Conservation (phyloP, 2,329 filamentous ascomycete species). For the Beauveria rudraprayagi region DNA sequence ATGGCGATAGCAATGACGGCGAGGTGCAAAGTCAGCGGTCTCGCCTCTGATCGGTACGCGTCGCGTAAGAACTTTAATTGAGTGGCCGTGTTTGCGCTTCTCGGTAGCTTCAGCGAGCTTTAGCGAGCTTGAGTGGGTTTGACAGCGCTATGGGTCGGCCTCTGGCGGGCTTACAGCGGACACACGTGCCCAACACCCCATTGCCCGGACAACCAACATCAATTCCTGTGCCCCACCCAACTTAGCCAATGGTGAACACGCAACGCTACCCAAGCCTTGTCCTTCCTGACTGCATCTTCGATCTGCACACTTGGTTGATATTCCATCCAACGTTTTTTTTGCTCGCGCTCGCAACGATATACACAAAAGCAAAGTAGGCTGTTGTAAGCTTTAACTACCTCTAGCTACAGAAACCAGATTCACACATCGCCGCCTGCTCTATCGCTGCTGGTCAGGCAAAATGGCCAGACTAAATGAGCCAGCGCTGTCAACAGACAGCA, state of each 20-base stretch:
- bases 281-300: background rate
- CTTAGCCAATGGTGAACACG: conserved; percentile 4
- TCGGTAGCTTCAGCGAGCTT: background rate
- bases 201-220: conserved; percentile 5
- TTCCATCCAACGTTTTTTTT: background rate
- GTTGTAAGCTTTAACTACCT: background rate
- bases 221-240: conserved; percentile 1
- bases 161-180: background rate
- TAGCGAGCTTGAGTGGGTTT: background rate
- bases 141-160: background rate
- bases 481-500: conserved; percentile 54
- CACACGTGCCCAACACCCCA: background rate
- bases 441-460: conserved; percentile 24
- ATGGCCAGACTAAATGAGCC: conserved; percentile 81
- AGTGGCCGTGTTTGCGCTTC: background rate
- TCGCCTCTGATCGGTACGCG: background rate
- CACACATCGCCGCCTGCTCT: background rate
- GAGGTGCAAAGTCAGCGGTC: background rate
- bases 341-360: background rate
- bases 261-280: background rate
- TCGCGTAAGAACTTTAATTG: conserved; percentile 2
- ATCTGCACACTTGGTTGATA: background rate
- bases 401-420: too few relatives aligned
- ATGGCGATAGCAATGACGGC: conserved; percentile 25
- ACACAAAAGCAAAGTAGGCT: background rate